Percentiles rank a stretch among this genome's conserved stretches.
Conservation (phyloP, 1,284 basidiomycete genomes). For the Anthracocystis panici-leucophaei region DNA sequence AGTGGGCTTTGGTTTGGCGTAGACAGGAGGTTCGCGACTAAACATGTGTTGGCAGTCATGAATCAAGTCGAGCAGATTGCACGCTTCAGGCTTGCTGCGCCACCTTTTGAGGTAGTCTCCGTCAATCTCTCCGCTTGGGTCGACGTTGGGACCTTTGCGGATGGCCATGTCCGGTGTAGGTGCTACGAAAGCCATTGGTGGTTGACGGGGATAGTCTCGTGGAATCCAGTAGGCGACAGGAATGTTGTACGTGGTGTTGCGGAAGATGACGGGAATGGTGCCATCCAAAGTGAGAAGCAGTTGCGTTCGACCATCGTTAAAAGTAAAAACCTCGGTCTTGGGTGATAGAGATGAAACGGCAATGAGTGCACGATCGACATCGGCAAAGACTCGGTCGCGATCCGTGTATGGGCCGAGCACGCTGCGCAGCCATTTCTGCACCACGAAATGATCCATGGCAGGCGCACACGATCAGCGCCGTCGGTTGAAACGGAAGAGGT, state of each 20-base stretch:
- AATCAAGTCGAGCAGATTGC: constrained; percentile 77
- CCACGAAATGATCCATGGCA: constrained; percentile 62
- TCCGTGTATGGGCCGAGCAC: constrained; percentile 73
- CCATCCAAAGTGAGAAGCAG: constrained; percentile 90
- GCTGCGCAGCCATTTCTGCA: constrained; percentile 64
- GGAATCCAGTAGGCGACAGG: constrained; percentile 85
- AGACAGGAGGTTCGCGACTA: constrained; percentile 87
- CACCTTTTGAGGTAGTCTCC: constrained; percentile 81
- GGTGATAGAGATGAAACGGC: constrained; percentile 79
- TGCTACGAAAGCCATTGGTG: constrained; percentile 92
- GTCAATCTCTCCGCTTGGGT: constrained; percentile 82
- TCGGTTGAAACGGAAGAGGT: background rate
- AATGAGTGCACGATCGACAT: constrained; percentile 78
- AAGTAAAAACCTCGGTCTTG: constrained; percentile 93
- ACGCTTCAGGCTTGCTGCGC: constrained; percentile 87
- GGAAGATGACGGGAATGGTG: constrained; percentile 86
- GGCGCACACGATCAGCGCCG: constrained; percentile 3
- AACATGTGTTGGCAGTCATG: constrained; percentile 84
- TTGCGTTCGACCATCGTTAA: constrained; percentile 92
- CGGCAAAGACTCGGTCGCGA: constrained; percentile 75
- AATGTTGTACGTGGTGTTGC: constrained; percentile 87
- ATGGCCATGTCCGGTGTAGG: constrained; percentile 94
- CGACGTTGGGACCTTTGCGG: constrained; percentile 80
- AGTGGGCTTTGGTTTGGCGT: constrained; percentile 78
- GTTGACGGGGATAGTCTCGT: constrained; percentile 71